A percentile compares a stretch with the other conserved stretches of the same genome.
Conservation (phyloP, 1,284 basidiomycete species). For the Meira nashicola region DNA sequence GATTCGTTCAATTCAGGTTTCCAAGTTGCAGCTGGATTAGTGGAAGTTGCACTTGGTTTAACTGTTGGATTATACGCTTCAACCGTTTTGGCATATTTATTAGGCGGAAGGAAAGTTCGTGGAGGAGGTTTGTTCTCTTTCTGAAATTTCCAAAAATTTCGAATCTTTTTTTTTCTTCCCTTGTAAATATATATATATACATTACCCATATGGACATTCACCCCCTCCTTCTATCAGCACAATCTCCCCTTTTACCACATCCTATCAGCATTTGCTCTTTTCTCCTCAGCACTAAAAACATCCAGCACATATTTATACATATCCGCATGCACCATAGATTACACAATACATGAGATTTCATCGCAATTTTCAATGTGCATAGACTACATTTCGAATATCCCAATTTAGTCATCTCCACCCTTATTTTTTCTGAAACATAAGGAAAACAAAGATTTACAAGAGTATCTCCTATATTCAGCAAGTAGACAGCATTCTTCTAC, state of each 20-base stretch:
- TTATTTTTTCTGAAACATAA: no score
- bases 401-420: no score
- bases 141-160: constrained; percentile 16
- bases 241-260: not conserved
- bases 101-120: constrained; percentile 39
- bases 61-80: constrained; percentile 48
- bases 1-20: constrained; percentile 25
- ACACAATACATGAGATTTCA: no score
- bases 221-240: not conserved
- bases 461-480: no score
- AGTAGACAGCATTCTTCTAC: no score
- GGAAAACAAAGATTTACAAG: constrained; percentile 9
- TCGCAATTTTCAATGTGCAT: no score
- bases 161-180: not conserved
- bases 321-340: no score
- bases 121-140: constrained; percentile 45
- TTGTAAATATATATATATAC: not conserved
- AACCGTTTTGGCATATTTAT: constrained; percentile 41
- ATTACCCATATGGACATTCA: not conserved
- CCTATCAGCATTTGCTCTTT: not conserved
- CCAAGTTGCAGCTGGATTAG: constrained; percentile 26
- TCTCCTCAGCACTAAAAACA: not conserved
- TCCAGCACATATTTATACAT: no score
- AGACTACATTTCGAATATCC: no score
- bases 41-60: constrained; percentile 48